Conservation (phyloP, 768 basidiomycete species). For the Phaffia australis region DNA sequence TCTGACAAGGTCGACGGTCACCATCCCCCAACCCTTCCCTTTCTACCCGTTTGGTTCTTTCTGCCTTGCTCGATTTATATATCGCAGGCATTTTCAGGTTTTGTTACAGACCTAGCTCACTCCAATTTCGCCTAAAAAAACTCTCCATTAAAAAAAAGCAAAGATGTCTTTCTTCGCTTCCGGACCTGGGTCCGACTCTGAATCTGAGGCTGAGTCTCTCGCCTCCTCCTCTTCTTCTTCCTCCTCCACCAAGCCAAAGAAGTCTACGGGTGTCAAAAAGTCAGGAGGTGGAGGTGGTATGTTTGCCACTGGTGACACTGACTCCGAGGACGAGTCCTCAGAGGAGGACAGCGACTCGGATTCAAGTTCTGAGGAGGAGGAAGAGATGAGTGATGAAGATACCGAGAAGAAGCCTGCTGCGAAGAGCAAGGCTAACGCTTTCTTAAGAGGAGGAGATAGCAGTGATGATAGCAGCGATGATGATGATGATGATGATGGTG, state of each 20-base stretch:
- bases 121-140: no score
- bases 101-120: constrained; percentile 9
- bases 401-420: constrained; percentile 21
- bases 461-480: not conserved
- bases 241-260: constrained; percentile 10
- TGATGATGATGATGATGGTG: constrained; percentile 22
- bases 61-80: constrained; percentile 12
- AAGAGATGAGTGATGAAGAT: constrained; percentile 23
- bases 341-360: constrained; percentile 17
- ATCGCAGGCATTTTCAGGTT: constrained; percentile 19
- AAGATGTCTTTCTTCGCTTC: constrained; percentile 26
- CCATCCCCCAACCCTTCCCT: not conserved
- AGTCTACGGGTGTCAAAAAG: not conserved
- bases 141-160: no score
- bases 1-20: no score
- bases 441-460: constrained; percentile 19
- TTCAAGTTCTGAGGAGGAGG: constrained; percentile 22
- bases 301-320: constrained; percentile 26
- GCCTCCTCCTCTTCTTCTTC: constrained; percentile 16
- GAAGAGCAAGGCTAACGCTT: constrained; percentile 21
- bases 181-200: constrained; percentile 21
- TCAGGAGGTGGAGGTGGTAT: constrained; percentile 20
- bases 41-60: not conserved
- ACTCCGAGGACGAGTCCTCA: constrained; percentile 15
- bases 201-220: constrained; percentile 23